phyloP scores from a whole-genome alignment of 257 asterid genomes.

The Plantago ovata region DNA sequence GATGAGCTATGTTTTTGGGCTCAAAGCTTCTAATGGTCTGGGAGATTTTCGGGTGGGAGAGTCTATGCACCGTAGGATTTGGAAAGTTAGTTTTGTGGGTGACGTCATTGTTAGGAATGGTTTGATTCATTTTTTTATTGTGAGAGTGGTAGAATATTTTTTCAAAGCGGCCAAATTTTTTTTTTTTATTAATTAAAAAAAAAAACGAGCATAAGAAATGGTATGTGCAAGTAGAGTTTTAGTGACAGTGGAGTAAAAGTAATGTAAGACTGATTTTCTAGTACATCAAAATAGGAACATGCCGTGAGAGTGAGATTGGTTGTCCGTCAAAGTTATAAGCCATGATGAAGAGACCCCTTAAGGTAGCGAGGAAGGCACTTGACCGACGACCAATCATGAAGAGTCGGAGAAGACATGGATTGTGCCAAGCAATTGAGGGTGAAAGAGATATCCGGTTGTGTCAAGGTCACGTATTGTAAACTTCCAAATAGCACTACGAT shows the following conservation, averaged over 20 bases:
- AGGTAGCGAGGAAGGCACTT: not conserved
- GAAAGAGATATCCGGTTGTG: not conserved
- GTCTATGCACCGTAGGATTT: constrained; percentile 52
- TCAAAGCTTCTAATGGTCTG: constrained; percentile 56
- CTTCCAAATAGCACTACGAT: not conserved
- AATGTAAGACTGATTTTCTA: too few species aligned
- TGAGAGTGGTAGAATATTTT: constrained; percentile 39
- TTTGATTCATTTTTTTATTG: constrained; percentile 64
- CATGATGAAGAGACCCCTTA: not conserved
- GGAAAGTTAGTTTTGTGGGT: constrained; percentile 54
- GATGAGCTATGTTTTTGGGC: constrained; percentile 59
- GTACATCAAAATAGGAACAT: too few species aligned
- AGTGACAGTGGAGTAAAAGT: too few species aligned
- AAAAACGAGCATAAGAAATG: too few species aligned
- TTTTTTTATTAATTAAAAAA: too few species aligned
- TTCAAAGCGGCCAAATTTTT: too few species aligned
- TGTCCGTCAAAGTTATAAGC: not conserved
- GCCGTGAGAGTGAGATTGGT: too few species aligned
- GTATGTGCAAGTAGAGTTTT: too few species aligned
- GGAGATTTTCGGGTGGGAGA: constrained; percentile 40
- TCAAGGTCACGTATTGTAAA: not conserved
- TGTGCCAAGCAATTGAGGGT: not conserved
- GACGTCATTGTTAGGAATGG: constrained; percentile 65
- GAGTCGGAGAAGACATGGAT: not conserved
- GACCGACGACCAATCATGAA: not conserved